Conservation (phyloP, 306 rosid genomes). For the Comarum palustre region DNA sequence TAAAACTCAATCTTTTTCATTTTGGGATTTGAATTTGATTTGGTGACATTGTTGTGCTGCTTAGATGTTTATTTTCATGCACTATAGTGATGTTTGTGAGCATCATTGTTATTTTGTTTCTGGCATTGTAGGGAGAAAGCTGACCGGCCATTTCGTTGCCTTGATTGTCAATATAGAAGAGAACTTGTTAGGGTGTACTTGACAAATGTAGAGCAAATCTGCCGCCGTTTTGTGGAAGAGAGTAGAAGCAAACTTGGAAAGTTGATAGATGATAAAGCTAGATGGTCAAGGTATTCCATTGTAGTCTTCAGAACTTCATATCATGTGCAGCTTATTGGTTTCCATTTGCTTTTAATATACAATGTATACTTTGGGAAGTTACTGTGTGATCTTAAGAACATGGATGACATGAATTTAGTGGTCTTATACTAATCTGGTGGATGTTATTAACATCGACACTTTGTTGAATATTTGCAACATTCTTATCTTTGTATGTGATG, state of each 20-base stretch:
- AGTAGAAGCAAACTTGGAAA: slow-evolving; percentile 85
- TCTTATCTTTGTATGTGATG: not conserved
- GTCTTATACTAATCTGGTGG: not conserved
- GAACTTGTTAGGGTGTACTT: slow-evolving; percentile 98
- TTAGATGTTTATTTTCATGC: slow-evolving; percentile 4
- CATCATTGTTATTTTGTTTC: slow-evolving; percentile 24
- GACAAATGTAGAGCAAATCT: slow-evolving; percentile 94
- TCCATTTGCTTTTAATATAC: too few relatives aligned
- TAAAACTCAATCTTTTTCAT: not conserved
- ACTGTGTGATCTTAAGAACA: not conserved
- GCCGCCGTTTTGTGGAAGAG: slow-evolving; percentile 98
- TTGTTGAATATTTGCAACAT: not conserved
- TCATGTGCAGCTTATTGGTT: not conserved
- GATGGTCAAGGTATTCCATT: slow-evolving; percentile 86
- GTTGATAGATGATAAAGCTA: slow-evolving; percentile 87
- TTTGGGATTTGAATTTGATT: not conserved
- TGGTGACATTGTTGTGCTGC: not conserved
- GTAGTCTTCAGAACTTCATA: slow-evolving; percentile 18
- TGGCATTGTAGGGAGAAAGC: slow-evolving; percentile 79
- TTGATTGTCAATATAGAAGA: slow-evolving; percentile 95
- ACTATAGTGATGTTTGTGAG: slow-evolving; percentile 24
- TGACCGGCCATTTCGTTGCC: slow-evolving; percentile 95
- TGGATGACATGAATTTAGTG: not conserved
- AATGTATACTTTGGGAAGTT: not conserved
- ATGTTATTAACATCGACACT: not conserved